phyloP scores from a whole-genome alignment of 176 grass and related monocot genomes.

The Phoenix roebelenii region DNA sequence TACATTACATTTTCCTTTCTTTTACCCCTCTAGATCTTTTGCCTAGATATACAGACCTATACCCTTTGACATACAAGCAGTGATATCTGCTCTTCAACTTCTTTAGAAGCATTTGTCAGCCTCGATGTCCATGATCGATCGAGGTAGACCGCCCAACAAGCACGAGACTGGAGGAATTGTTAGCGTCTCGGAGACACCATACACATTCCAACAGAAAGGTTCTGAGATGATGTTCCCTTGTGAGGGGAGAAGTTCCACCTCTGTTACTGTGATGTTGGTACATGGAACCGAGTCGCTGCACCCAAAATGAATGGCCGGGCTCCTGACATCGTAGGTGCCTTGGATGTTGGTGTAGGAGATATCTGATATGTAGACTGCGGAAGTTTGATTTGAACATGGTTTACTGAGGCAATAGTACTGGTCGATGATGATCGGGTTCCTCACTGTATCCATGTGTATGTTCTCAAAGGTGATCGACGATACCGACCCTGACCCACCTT shows the following conservation, averaged over 20 bases:
- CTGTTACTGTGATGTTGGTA: slow-evolving; percentile 78
- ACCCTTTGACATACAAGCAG: background rate
- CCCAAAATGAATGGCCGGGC: slow-evolving; percentile 74
- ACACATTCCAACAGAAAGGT: slow-evolving; percentile 87
- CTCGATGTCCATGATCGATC: slow-evolving; percentile 16
- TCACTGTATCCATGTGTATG: slow-evolving; percentile 83
- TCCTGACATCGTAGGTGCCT: slow-evolving; percentile 73
- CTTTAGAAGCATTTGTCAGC: slow-evolving; percentile 47
- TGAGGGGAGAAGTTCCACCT: slow-evolving; percentile 62
- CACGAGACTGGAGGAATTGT: slow-evolving; percentile 63
- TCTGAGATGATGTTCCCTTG: slow-evolving; percentile 25
- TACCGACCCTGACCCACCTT: slow-evolving; percentile 77
- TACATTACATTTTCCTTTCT: too few relatives aligned
- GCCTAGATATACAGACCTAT: background rate
- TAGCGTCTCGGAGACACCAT: slow-evolving; percentile 38
- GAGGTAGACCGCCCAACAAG: slow-evolving; percentile 44
- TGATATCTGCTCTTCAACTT: background rate
- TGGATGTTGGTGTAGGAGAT: slow-evolving; percentile 58
- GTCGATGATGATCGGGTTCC: slow-evolving; percentile 98
- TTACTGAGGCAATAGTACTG: slow-evolving; percentile 93
- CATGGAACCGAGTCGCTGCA: slow-evolving; percentile 91
- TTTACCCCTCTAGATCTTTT: background rate
- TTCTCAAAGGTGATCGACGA: slow-evolving; percentile 53
- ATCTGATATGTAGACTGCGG: slow-evolving; percentile 53
- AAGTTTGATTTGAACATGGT: slow-evolving; percentile 61